These are phyloP conservation scores for Pterocarpus macrocarpus DNA, from an alignment of 306 rosid genomes.

Conservation along the genomic window DNA sequence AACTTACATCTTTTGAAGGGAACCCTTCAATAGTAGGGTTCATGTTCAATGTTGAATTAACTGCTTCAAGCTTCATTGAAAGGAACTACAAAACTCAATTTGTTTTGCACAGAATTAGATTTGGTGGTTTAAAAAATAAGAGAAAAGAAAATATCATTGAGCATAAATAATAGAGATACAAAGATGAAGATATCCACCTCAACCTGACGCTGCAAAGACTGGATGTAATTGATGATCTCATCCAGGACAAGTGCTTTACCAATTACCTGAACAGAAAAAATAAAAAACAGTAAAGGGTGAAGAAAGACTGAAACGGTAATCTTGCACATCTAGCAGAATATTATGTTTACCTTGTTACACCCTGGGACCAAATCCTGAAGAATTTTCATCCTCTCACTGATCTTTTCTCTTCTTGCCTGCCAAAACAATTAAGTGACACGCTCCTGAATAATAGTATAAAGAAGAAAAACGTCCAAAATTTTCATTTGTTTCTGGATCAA, in stretches of 20 bases:
- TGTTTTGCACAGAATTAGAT: conserved; percentile 41
- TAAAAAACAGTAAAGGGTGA: not conserved
- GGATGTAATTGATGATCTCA: conserved; percentile 89
- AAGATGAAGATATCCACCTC: conserved; percentile 64
- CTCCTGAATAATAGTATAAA: not conserved
- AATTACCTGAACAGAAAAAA: conserved; percentile 63
- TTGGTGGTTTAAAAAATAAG: not conserved
- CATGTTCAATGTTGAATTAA: conserved; percentile 70
- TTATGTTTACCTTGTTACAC: conserved; percentile 72
- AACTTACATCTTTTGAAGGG: conserved; percentile 81
- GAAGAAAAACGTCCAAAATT: not conserved
- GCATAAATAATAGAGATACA: conserved; percentile 31
- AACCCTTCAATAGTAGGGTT: conserved; percentile 63
- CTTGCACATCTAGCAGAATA: conserved; percentile 27
- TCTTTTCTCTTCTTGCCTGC: conserved; percentile 95
- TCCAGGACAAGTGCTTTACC: conserved; percentile 94
- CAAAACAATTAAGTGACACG: conserved; percentile 44
- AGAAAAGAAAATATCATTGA: not conserved
- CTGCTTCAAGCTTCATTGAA: conserved; percentile 89
- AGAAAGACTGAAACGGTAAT: conserved; percentile 22
- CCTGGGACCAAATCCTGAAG: conserved; percentile 91
- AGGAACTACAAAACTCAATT: conserved; percentile 67
- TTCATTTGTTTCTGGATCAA: conserved; percentile 20
- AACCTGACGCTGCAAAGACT: conserved; percentile 85
- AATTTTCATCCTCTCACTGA: conserved; percentile 77